Percentiles rank a stretch among this genome's conserved stretches.
Evolutionary conservation across 2,329 filamentous ascomycete species (phyloP).

Genomic region (Parafenestella ontariensis): DNA sequence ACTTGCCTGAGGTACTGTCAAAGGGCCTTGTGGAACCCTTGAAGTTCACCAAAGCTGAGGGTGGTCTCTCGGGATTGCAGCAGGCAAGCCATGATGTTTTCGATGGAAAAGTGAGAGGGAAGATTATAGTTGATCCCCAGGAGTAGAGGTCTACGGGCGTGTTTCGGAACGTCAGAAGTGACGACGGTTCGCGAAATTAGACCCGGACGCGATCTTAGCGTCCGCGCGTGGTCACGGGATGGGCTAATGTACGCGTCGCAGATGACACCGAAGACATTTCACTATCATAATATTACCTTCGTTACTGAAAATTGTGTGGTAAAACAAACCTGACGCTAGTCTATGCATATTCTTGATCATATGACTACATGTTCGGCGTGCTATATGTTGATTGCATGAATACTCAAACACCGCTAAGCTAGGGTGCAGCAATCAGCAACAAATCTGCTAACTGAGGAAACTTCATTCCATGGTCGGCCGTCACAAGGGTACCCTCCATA

Average conservation of each 20-base stretch:
- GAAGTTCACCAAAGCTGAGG: slow-evolving; percentile 29
- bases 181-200: background rate
- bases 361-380: no score
- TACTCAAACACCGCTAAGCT: background rate
- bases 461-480: slow-evolving; percentile 54
- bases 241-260: background rate
- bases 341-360: no score
- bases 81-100: slow-evolving; percentile 32
- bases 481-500: slow-evolving; percentile 66
- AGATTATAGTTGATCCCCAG: slow-evolving; percentile 33
- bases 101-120: slow-evolving; percentile 29
- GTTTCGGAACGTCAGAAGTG: background rate
- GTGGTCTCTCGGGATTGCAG: slow-evolving; percentile 29
- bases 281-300: background rate
- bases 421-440: slow-evolving; percentile 8
- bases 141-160: slow-evolving; percentile 19
- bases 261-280: background rate
- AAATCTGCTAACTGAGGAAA: slow-evolving; percentile 60
- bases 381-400: no score
- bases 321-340: no score
- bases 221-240: background rate
- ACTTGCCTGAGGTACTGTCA: slow-evolving; percentile 31
- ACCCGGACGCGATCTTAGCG: no score
- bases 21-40: slow-evolving; percentile 30
- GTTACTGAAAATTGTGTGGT: no score